phyloP scores from a whole-genome alignment of 306 rosid species.

The Castanea mollissima region DNA sequence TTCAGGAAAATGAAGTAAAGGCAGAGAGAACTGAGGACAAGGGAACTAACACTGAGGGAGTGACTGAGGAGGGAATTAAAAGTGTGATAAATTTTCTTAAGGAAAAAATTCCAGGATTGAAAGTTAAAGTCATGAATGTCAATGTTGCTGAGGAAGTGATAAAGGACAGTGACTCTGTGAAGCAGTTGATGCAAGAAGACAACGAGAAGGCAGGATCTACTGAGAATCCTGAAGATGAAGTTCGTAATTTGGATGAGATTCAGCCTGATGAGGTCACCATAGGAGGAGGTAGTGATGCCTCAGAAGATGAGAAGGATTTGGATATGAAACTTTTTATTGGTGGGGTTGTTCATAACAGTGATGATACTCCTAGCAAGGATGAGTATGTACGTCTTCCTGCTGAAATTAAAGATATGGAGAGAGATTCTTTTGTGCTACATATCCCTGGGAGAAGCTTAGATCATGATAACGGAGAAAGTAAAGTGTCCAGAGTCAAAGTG shows the following conservation, averaged over 20 bases:
- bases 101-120: slow-evolving; percentile 94
- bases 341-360: slow-evolving; percentile 81
- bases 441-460: slow-evolving; percentile 68
- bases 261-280: slow-evolving; percentile 68
- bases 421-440: slow-evolving; percentile 79
- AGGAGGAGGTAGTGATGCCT: slow-evolving; percentile 51
- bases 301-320: slow-evolving; percentile 69
- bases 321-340: slow-evolving; percentile 90
- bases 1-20: slow-evolving; percentile 56
- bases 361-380: slow-evolving; percentile 69
- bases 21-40: slow-evolving; percentile 64
- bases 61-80: slow-evolving; percentile 90
- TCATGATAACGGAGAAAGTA: slow-evolving; percentile 47
- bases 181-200: slow-evolving; percentile 75
- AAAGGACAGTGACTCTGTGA: slow-evolving; percentile 60
- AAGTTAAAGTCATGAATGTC: slow-evolving; percentile 79
- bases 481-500: slow-evolving; percentile 67
- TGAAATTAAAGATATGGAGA: slow-evolving; percentile 69
- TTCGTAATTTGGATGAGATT: slow-evolving; percentile 54
- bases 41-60: slow-evolving; percentile 62
- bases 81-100: slow-evolving; percentile 85
- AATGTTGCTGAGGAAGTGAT: slow-evolving; percentile 58
- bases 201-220: slow-evolving; percentile 42
- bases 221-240: slow-evolving; percentile 66
- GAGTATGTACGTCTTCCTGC: slow-evolving; percentile 84